These are phyloP conservation scores for Neurospora sp. DNA, from an alignment of 495 filamentous ascomycete genomes.

Conservation along the genomic window DNA sequence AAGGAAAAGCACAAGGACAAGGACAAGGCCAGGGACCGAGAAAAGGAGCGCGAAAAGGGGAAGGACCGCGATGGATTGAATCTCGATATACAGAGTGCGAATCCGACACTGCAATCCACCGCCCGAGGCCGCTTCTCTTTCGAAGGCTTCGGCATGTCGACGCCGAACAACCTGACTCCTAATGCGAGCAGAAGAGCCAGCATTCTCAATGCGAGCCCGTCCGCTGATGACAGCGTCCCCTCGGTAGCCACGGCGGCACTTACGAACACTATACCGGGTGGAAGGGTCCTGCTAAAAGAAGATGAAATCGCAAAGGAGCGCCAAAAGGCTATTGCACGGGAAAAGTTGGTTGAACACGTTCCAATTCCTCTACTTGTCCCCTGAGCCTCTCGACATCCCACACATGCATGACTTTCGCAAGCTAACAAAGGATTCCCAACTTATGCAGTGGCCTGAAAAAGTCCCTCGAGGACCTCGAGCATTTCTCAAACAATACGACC, in stretches of 20 bases:
- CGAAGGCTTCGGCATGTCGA: slow-evolving; percentile 32
- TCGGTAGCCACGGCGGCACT: neutral
- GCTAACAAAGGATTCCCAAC: slow-evolving; percentile 9
- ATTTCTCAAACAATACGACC: slow-evolving; percentile 47
- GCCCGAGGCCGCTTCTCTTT: slow-evolving; percentile 19
- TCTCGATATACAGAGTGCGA: slow-evolving; percentile 20
- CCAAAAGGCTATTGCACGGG: slow-evolving; percentile 28
- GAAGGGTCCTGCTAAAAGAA: slow-evolving; percentile 14
- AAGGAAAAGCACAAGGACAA: neutral
- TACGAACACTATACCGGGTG: neutral
- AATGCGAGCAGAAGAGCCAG: slow-evolving; percentile 31
- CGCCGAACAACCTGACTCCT: slow-evolving; percentile 29
- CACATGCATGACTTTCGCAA: neutral
- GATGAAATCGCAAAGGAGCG: slow-evolving; percentile 29
- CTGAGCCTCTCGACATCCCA: neutral
- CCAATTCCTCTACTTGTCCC: neutral
- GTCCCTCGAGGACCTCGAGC: slow-evolving; percentile 32
- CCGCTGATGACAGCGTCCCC: slow-evolving; percentile 20
- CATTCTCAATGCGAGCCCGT: slow-evolving; percentile 19
- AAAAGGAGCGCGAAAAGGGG: slow-evolving; percentile 22
- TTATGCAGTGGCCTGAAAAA: slow-evolving; percentile 28
- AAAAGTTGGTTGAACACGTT: slow-evolving; percentile 24
- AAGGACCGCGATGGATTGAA: slow-evolving; percentile 27
- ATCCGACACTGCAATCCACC: slow-evolving; percentile 11
- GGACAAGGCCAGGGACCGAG: slow-evolving; percentile 9